Evolutionary conservation across 768 basidiomycete species (phyloP).

Genomic region (Hemileccinum rubropunctum): DNA sequence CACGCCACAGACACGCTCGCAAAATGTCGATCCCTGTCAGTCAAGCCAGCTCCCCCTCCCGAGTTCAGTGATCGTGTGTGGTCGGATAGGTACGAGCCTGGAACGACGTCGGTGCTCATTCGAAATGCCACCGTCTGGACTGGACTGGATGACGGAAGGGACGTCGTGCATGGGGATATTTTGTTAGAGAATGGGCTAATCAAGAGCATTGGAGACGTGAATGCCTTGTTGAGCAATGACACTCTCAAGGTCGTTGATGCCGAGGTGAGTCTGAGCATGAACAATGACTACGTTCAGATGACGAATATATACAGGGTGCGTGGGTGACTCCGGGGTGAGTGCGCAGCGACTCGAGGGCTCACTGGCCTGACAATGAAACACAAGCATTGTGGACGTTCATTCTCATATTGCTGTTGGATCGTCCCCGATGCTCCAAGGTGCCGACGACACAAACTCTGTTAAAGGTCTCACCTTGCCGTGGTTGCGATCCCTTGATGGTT

Average conservation of each 20-base stretch:
- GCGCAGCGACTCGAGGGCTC: no score
- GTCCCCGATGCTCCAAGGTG: slow-evolving; percentile 39
- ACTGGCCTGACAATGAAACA: not conserved
- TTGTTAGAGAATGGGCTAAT: slow-evolving; percentile 65
- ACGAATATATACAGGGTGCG: slow-evolving; percentile 38
- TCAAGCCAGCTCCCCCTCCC: slow-evolving; percentile 41
- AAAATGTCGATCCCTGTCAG: slow-evolving; percentile 45
- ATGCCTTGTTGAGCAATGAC: not conserved
- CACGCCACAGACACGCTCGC: slow-evolving; percentile 34
- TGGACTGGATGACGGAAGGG: slow-evolving; percentile 53
- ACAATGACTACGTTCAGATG: not conserved
- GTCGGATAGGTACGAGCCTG: slow-evolving; percentile 56
- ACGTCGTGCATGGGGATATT: slow-evolving; percentile 58
- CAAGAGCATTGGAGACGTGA: slow-evolving; percentile 43
- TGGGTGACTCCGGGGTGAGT: slow-evolving; percentile 60
- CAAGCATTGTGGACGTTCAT: slow-evolving; percentile 52
- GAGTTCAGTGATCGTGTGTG: slow-evolving; percentile 46
- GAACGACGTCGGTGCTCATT: slow-evolving; percentile 53
- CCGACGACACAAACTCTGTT: slow-evolving; percentile 54
- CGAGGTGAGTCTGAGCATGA: slow-evolving; percentile 14
- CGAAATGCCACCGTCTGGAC: slow-evolving; percentile 81
- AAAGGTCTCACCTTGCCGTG: slow-evolving; percentile 48
- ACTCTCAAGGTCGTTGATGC: slow-evolving; percentile 42
- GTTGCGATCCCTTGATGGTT: slow-evolving; percentile 66
- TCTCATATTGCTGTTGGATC: slow-evolving; percentile 51